Base-by-base conservation (phyloP, 352 stramenopile genomes). In the Phytophthora pluvialis region DNA sequence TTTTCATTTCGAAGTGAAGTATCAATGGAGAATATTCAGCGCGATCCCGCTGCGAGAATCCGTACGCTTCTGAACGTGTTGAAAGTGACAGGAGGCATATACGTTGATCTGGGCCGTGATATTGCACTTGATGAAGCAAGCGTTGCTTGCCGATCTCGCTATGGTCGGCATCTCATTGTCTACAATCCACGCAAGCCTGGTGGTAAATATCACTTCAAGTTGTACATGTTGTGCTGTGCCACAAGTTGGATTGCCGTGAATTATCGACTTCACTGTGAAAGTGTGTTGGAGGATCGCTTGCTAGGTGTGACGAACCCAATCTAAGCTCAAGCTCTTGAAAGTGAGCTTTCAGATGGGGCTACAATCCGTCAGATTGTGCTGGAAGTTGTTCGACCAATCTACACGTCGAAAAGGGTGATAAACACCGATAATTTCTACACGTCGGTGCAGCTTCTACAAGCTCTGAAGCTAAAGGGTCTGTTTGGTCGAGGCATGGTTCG, bases 371-470 rank as follows among this genome's bases (percentile, higher is more conserved):
- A 69, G 18, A 31, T 35, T n/a, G 68, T 77, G 3, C 28, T 77
- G 3, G 64, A 80, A 43, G 59, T 77, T 1, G 51, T 50, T 13
- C 49, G 35, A 26, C 61, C 61, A 6, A 62, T 72, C n/a, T 56
- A 66, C 47, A 5, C 35, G 5, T 48, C 61, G 1, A 62, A 67
- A 1, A 43, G 73, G 3, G 45, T 78, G 5, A 38, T 78, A 13
- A 78, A 73, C 40, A 62, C 40, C 0, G 68, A 80, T 46, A 77
- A 75, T 55, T 77, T 53, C 43, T 78, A 78, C 39, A 81, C 65
- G 1, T 77, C 60, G 3, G 57, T 77, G 18, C 56, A 70, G 28
- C 61, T 80, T 8, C 54, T 74, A 8, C 16, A 66, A 38, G 46
- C 32, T 5, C 32, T 81, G 11, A 38, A 52, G 25, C 5, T 72